These are phyloP conservation scores for Dothistroma pini DNA, from an alignment of 2,329 filamentous ascomycete genomes.

Conservation along the genomic window DNA sequence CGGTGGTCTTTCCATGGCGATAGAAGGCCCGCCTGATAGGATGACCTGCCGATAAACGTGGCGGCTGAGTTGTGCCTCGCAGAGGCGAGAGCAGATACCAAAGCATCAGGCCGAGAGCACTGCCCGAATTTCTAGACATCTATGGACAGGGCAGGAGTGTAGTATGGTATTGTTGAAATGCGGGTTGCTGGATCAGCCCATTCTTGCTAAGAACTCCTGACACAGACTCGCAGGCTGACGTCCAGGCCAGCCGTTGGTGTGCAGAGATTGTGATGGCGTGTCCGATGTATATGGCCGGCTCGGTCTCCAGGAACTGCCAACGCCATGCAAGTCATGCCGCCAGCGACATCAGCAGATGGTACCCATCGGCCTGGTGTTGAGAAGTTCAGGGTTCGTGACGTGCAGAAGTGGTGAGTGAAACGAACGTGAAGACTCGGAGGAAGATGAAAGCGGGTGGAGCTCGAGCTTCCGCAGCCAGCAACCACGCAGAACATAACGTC, in stretches of 20 bases:
- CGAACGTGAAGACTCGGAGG: background rate
- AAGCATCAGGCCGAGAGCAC: slow-evolving; percentile 29
- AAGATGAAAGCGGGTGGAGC: background rate
- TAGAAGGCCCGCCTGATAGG: slow-evolving; percentile 63
- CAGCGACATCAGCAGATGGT: background rate
- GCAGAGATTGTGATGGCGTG: background rate
- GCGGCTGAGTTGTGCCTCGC: slow-evolving; percentile 72
- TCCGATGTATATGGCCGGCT: background rate
- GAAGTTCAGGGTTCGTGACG: background rate
- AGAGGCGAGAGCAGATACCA: slow-evolving; percentile 65
- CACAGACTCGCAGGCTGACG: background rate
- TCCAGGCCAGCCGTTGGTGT: background rate
- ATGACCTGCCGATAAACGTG: slow-evolving; percentile 60
- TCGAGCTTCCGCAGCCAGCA: background rate
- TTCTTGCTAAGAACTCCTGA: background rate
- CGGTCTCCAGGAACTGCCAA: background rate
- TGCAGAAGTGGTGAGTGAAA: background rate
- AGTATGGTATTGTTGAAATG: background rate
- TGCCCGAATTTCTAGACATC: slow-evolving; percentile 10
- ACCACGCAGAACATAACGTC: background rate
- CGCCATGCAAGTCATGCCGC: background rate
- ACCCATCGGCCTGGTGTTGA: background rate
- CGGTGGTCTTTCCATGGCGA: slow-evolving; percentile 66
- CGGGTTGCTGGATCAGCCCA: background rate
- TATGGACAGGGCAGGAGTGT: background rate